Base-by-base conservation (phyloP, 345 rosid genomes). In the Sapria himalayana region DNA sequence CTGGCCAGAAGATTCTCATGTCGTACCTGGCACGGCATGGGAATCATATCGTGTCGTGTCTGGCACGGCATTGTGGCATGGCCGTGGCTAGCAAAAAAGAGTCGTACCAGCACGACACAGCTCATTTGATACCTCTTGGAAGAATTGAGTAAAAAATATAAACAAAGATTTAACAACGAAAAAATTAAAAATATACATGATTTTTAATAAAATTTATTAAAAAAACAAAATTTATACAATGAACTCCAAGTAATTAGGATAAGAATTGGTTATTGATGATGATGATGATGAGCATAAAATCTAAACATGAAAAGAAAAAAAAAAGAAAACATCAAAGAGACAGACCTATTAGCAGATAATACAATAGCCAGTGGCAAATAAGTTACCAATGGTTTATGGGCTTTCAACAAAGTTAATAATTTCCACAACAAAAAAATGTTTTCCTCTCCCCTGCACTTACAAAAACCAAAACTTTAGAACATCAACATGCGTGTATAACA, bases 341-440 rank as follows among this genome's bases (percentile, higher is more conserved):
- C n/a, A n/a, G n/a, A 86, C 97, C 93, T 82, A 59, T 89, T 82
- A 22, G 94, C 79, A 27, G 98, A 76, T 51, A 89, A 85, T 45
- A 77, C 78, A 9, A 74, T 66, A 22, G 76, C 77, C 16, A 62
- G 73, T 40, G 60, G 58, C 39, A 57, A 52, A 37, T 70, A 59
- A 39, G 63, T 48, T 39, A 64, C 45, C 1, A 67, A 51, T 9
- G 68, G 65, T 48, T 58, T 76, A 54, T 61, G 74, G 41, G 77
- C 71, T 60, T 89, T 93, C 94, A 89, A 78, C 16, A 89, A 69
- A 6, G 74, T 60, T 35, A 54, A 63, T 27, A 89, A 78, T 47
- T 89, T 92, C 56, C 80, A 72, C 12, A 82, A 54, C 47, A 89
- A 37, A 20, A 85, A 93, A 61, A 69, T 91, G 48, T 71, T 74